These are phyloP conservation scores for Rasamsonia emersonii DNA, from an alignment of 2,329 filamentous ascomycete species.

Conservation along the genomic window DNA sequence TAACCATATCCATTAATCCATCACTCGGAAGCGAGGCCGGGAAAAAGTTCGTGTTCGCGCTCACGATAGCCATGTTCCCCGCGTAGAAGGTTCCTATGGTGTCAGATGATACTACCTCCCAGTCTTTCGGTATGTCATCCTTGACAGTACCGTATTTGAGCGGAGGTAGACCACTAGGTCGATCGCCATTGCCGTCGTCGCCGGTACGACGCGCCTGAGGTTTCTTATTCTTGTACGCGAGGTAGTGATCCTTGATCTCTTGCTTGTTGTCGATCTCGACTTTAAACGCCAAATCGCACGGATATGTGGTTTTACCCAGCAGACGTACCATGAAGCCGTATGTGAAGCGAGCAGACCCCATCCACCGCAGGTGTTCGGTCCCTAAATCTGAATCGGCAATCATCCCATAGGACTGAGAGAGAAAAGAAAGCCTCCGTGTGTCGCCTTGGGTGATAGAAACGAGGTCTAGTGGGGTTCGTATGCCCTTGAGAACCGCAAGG, in stretches of 20 bases:
- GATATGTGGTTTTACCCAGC: conserved; percentile 68
- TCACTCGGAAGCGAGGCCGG: conserved; percentile 70
- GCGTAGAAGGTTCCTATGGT: conserved; percentile 87
- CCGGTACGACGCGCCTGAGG: conserved; percentile 11
- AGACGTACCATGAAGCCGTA: conserved; percentile 74
- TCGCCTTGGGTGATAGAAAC: conserved; percentile 79
- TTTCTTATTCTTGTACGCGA: conserved; percentile 34
- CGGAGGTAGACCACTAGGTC: conserved; percentile 55
- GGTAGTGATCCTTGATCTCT: conserved; percentile 65
- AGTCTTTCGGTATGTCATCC: conserved; percentile 67
- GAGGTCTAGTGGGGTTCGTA: conserved; percentile 75
- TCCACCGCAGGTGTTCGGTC: conserved; percentile 87
- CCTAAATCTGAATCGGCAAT: conserved; percentile 83
- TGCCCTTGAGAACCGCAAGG: conserved; percentile 75
- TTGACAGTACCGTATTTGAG: conserved; percentile 72
- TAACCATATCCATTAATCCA: conserved; percentile 76
- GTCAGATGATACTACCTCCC: conserved; percentile 65
- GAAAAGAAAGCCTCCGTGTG: conserved; percentile 68
- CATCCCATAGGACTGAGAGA: conserved; percentile 83
- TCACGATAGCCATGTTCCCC: conserved; percentile 93
- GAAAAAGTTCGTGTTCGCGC: conserved; percentile 76
- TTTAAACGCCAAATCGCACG: conserved; percentile 80
- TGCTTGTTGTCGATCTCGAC: conserved; percentile 70
- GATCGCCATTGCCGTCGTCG: conserved; percentile 29
- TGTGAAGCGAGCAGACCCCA: conserved; percentile 78